These are phyloP conservation scores for Helianthus tuberosus DNA, from an alignment of 129 eudicot species.

Conservation along the genomic window DNA sequence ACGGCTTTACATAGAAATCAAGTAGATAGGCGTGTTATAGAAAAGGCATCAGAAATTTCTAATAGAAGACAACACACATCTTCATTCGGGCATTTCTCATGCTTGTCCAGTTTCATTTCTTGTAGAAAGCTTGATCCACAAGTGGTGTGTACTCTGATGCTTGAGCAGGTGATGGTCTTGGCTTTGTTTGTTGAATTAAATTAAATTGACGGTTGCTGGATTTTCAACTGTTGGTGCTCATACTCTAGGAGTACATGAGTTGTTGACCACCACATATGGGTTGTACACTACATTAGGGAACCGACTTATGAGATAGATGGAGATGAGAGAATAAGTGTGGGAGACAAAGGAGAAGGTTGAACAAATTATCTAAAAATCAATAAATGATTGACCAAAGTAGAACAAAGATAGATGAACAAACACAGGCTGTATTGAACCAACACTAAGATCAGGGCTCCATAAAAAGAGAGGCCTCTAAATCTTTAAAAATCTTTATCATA, in stretches of 20 bases:
- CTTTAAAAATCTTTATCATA: too few relatives aligned
- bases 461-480: too few relatives aligned
- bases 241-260: background rate
- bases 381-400: too few relatives aligned
- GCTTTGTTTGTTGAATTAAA: background rate
- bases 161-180: constrained; percentile 22
- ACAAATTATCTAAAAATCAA: too few relatives aligned
- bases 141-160: constrained; percentile 3
- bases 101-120: constrained; percentile 31
- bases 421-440: too few relatives aligned
- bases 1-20: background rate
- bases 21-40: background rate
- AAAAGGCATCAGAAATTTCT: background rate
- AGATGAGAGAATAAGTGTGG: too few relatives aligned
- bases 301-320: too few relatives aligned
- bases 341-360: too few relatives aligned
- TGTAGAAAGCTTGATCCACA: constrained; percentile 25
- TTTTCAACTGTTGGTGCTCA: background rate
- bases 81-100: constrained; percentile 35
- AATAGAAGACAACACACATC: constrained; percentile 12
- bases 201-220: background rate
- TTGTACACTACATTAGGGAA: background rate
- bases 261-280: too few relatives aligned
- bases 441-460: too few relatives aligned
- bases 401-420: too few relatives aligned